These are phyloP conservation scores for Fusarium nurragi DNA, from an alignment of 2,329 filamentous ascomycete genomes.

Conservation along the genomic window DNA sequence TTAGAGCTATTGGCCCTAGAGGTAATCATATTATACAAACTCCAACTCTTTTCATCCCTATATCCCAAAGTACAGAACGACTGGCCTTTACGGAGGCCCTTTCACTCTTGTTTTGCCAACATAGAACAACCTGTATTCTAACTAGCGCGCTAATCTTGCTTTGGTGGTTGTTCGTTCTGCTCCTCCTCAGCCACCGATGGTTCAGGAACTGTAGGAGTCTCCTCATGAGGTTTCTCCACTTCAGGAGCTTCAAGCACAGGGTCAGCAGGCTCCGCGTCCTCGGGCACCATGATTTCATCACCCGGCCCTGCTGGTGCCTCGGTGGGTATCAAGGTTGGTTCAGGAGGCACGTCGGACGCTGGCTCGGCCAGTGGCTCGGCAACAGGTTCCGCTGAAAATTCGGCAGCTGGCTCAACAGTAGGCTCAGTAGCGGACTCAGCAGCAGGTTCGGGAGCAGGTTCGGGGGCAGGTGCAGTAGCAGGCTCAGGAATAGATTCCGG, in stretches of 20 bases:
- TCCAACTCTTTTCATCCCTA: conserved; percentile 15
- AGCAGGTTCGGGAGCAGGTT: neutral
- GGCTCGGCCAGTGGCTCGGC: conserved; percentile 1
- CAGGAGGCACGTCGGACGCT: conserved; percentile 1
- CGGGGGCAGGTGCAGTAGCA: neutral
- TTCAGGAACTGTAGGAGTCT: conserved; percentile 1
- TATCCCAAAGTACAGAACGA: neutral
- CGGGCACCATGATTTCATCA: conserved; percentile 4
- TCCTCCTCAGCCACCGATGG: conserved; percentile 2
- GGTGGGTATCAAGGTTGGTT: conserved; percentile 17
- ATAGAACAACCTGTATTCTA: neutral
- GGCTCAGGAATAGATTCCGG: neutral
- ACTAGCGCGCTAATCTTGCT: neutral
- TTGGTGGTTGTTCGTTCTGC: conserved; percentile 15
- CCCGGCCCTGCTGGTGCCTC: conserved; percentile 8
- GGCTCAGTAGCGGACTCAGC: neutral
- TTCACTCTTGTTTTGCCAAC: neutral
- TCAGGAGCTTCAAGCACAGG: conserved; percentile 16
- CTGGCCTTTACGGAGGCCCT: neutral
- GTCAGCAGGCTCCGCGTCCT: conserved; percentile 20
- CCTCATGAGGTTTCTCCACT: neutral
- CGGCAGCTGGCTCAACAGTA: neutral
- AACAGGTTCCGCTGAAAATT: neutral
- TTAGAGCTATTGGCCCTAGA: conserved; percentile 12
- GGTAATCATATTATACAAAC: conserved; percentile 30